phyloP scores from a whole-genome alignment of 169 alveolate genomes.

The Cryptosporidium viatorum region DNA sequence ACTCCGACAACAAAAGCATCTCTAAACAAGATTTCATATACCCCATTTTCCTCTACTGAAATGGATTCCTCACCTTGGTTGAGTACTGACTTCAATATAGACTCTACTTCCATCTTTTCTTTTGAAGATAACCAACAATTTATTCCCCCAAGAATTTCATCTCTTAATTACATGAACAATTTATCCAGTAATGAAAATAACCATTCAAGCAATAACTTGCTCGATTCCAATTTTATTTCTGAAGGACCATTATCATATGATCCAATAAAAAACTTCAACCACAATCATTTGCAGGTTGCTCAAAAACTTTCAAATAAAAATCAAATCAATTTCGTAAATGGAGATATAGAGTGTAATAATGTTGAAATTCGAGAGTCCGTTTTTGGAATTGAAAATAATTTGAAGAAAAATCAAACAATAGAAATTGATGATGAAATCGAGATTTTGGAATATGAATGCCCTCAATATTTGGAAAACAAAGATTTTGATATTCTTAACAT shows the following conservation, averaged over 20 bases:
- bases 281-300: not conserved
- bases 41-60: conserved; percentile 55
- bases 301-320: not conserved
- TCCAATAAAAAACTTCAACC: not conserved
- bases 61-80: conserved; percentile 68
- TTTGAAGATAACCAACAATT: conserved; percentile 22
- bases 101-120: conserved; percentile 25
- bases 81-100: not conserved
- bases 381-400: not conserved
- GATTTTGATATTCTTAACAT: conserved; percentile 30
- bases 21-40: conserved; percentile 22
- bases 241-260: not conserved
- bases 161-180: conserved; percentile 15
- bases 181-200: not conserved
- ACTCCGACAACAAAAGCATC: conserved; percentile 57
- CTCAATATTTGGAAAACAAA: conserved; percentile 35
- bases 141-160: conserved; percentile 43
- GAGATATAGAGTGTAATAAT: not conserved
- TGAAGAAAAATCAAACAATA: not conserved
- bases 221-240: not conserved
- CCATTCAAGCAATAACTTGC: not conserved
- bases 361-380: not conserved
- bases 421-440: not conserved
- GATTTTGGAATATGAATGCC: conserved; percentile 16
- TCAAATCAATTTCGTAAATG: not conserved